Conservation (phyloP, 148 eudicot species). For the Amaranthus hypochondriacus region DNA sequence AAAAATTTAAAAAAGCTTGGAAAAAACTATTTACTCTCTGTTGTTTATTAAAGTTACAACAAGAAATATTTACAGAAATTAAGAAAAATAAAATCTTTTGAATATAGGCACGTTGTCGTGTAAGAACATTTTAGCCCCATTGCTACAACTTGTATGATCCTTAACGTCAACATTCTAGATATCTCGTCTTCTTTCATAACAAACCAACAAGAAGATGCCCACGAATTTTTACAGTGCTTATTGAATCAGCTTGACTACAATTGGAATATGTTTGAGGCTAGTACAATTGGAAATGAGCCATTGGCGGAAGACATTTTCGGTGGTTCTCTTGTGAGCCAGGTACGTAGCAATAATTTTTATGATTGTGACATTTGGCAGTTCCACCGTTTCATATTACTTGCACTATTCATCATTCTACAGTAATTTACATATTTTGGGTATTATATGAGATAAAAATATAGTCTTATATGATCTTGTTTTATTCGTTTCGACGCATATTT, state of each 20-base stretch:
- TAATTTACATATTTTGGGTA: no score
- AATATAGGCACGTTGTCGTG: no score
- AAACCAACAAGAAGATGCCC: constrained; percentile 95
- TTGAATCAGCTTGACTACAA: constrained; percentile 68
- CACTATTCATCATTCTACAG: no score
- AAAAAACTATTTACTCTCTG: not conserved
- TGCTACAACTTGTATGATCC: constrained; percentile 29
- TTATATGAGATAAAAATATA: no score
- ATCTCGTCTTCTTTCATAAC: constrained; percentile 60
- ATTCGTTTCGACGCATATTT: no score
- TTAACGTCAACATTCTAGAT: constrained; percentile 52
- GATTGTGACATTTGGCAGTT: no score
- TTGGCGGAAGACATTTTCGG: constrained; percentile 76
- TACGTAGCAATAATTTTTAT: constrained; percentile 10
- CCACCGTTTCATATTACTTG: no score
- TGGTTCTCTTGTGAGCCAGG: constrained; percentile 86
- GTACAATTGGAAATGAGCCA: constrained; percentile 27
- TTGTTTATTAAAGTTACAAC: not conserved
- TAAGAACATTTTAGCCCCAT: not conserved
- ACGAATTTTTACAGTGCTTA: constrained; percentile 79
- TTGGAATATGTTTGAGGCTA: constrained; percentile 29
- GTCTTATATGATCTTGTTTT: no score
- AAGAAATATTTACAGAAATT: no score
- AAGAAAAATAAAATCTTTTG: no score
- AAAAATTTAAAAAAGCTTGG: not conserved